phyloP scores from a whole-genome alignment of 192 early-diverging fungal genomes.

The Hyaloraphidium curvatum region DNA sequence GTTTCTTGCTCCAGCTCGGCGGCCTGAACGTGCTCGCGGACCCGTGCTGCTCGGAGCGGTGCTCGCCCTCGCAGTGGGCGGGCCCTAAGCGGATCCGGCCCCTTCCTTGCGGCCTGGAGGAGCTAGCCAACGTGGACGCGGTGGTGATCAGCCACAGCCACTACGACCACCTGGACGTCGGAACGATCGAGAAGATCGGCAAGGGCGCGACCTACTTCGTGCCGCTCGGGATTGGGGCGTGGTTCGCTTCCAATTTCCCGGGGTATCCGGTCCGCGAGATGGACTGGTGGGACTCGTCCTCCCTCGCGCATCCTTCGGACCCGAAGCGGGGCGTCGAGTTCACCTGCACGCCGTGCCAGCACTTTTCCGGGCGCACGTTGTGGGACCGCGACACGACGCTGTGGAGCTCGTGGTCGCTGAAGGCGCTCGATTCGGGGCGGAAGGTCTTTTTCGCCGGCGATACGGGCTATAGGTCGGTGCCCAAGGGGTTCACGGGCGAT shows the following conservation, averaged over 20 bases:
- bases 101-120: slow-evolving; percentile 39
- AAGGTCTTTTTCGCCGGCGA: slow-evolving; percentile 35
- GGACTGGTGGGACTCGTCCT: slow-evolving; percentile 61
- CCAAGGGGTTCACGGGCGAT: slow-evolving; percentile 13
- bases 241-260: slow-evolving; percentile 35
- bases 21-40: slow-evolving; percentile 54
- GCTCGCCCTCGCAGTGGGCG: slow-evolving; percentile 41
- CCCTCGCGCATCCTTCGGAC: slow-evolving; percentile 10
- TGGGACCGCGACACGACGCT: slow-evolving; percentile 50
- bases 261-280: slow-evolving; percentile 29
- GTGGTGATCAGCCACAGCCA: slow-evolving; percentile 74
- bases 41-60: slow-evolving; percentile 51
- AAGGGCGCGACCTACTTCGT: slow-evolving; percentile 38
- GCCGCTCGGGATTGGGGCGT: slow-evolving; percentile 52
- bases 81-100: slow-evolving; percentile 48
- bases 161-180: slow-evolving; percentile 67
- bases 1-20: slow-evolving; percentile 39
- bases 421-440: neutral
- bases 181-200: slow-evolving; percentile 25
- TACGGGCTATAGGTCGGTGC: neutral
- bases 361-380: slow-evolving; percentile 39
- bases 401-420: slow-evolving; percentile 49
- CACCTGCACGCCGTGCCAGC: slow-evolving; percentile 54
- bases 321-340: slow-evolving; percentile 6
- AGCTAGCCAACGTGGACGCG: slow-evolving; percentile 46